phyloP scores from a whole-genome alignment of 495 filamentous ascomycete genomes.

The Penicillium mononematosum region DNA sequence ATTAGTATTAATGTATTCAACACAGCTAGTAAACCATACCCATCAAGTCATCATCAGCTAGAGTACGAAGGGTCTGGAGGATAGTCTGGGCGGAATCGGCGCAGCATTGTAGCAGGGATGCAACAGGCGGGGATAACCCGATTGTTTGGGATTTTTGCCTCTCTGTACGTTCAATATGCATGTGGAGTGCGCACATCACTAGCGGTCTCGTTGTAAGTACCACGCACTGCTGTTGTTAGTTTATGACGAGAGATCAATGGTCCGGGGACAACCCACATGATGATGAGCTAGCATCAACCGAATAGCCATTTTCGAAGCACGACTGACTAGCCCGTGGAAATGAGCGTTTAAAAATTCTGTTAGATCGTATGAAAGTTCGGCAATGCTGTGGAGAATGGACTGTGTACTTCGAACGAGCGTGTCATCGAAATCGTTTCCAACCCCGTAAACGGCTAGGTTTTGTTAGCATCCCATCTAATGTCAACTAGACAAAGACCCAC shows the following conservation, averaged over 20 bases:
- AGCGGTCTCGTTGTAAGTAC: slow-evolving; percentile 33
- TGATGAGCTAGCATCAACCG: slow-evolving; percentile 33
- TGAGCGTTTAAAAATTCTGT: slow-evolving; percentile 27
- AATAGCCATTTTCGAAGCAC: slow-evolving; percentile 35
- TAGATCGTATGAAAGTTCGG: slow-evolving; percentile 30
- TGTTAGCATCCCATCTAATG: neutral
- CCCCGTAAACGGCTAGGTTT: slow-evolving; percentile 29
- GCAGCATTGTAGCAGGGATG: slow-evolving; percentile 34
- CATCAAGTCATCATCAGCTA: slow-evolving; percentile 33
- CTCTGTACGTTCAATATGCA: slow-evolving; percentile 31
- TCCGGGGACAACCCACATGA: slow-evolving; percentile 21
- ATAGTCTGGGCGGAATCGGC: slow-evolving; percentile 35
- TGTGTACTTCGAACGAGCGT: slow-evolving; percentile 31
- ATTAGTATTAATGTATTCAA: neutral
- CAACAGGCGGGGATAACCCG: slow-evolving; percentile 22
- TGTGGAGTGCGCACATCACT: slow-evolving; percentile 36
- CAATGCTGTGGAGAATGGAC: slow-evolving; percentile 30
- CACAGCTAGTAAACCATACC: slow-evolving; percentile 13
- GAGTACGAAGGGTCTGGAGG: slow-evolving; percentile 31
- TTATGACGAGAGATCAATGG: neutral
- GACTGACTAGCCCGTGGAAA: slow-evolving; percentile 32
- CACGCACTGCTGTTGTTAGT: slow-evolving; percentile 22
- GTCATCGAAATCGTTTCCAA: slow-evolving; percentile 27
- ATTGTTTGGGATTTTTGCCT: slow-evolving; percentile 24
- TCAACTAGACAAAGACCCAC: slow-evolving; percentile 11